A percentile compares a stretch with the other conserved stretches of the same genome.
These are phyloP conservation scores for Mucor circinelloides DNA, from an alignment of 371 early-diverging fungal species.

Conservation along the genomic window DNA sequence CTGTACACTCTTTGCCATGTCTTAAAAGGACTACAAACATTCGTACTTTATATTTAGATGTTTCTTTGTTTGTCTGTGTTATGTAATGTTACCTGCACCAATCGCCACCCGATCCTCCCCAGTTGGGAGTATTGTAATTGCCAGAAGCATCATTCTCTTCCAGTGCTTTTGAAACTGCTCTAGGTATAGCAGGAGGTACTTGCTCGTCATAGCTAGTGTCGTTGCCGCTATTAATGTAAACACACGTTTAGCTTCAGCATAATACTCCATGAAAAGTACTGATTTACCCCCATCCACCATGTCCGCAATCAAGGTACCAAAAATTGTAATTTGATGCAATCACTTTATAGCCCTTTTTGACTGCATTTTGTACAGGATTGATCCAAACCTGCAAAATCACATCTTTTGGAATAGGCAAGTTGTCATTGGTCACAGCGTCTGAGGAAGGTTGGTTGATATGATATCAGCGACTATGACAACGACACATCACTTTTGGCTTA, in stretches of 20 bases:
- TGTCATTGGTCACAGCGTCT: constrained; percentile 45
- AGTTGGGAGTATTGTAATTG: constrained; percentile 38
- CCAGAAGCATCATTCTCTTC: constrained; percentile 23
- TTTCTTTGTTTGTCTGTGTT: neutral
- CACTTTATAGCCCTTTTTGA: constrained; percentile 58
- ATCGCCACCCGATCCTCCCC: constrained; percentile 47
- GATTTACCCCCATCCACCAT: constrained; percentile 59
- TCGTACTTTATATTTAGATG: neutral
- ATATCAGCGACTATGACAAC: neutral
- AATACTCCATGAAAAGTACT: neutral
- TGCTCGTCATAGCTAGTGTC: constrained; percentile 50
- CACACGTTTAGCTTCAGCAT: neutral
- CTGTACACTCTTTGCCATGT: constrained; percentile 79
- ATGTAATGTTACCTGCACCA: constrained; percentile 46
- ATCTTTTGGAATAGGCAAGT: constrained; percentile 50
- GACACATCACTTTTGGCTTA: neutral
- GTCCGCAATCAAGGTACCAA: constrained; percentile 76
- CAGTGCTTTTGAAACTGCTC: constrained; percentile 20
- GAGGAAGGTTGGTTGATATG: neutral
- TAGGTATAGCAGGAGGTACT: constrained; percentile 29
- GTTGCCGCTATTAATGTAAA: constrained; percentile 23
- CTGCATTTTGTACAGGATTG: constrained; percentile 44
- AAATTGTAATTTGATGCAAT: constrained; percentile 62
- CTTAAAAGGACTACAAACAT: constrained; percentile 66
- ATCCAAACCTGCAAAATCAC: constrained; percentile 69